Base-by-base conservation (phyloP, 139 green algal genomes). In the Penium margaritaceum region DNA sequence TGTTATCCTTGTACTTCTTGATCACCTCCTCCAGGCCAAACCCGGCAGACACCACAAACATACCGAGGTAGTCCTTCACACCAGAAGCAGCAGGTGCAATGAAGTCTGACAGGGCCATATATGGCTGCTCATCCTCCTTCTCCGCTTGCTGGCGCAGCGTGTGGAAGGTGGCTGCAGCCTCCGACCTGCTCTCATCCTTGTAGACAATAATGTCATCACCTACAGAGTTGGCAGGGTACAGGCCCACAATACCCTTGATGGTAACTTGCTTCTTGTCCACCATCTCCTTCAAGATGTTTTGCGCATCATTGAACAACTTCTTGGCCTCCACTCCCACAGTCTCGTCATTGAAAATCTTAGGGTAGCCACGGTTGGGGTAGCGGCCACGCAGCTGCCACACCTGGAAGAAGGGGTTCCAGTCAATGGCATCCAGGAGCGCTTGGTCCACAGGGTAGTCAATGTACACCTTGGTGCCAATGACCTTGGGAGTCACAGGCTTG, bases 331-430 rank as follows among this genome's bases (percentile, higher is more conserved):
- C 37, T 1, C 93, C 93, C 29, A 98, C 93, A 0, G 89, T 93
- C 66, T 92, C 84, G 61, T 98, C 93, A 43, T 97, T 96, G 90
- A 98, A 97, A 84, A 98, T 98, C 80, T 96, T 96, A 67, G 93
- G 93, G 80, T 95, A 98, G 72, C 91, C 91, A 46, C 93, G 88
- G 85, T 98, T 97, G 72, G 93, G 93, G 85, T 97, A 98, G 7
- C 93, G 81, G 0, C 93, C 93, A 6, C 93, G 87, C 70, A 98
- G 84, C 86, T 98, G 91, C 93, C 93, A 98, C 57, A 96, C 91
- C 84, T 95, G 89, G 87, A 98, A 98, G 85, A 98, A 97, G 12
- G 93, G 93, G 85, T 97, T 97, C 93, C 93, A 98, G 85, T 98
- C 93, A 69, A 98, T 97, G 85, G 92, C 93, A 24, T 83, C 62